Evolutionary conservation across 164 flowering plant genomes (phyloP), one percentile per base, ranked within the genome.

Genomic region (Cinnamomum micranthum): DNA sequence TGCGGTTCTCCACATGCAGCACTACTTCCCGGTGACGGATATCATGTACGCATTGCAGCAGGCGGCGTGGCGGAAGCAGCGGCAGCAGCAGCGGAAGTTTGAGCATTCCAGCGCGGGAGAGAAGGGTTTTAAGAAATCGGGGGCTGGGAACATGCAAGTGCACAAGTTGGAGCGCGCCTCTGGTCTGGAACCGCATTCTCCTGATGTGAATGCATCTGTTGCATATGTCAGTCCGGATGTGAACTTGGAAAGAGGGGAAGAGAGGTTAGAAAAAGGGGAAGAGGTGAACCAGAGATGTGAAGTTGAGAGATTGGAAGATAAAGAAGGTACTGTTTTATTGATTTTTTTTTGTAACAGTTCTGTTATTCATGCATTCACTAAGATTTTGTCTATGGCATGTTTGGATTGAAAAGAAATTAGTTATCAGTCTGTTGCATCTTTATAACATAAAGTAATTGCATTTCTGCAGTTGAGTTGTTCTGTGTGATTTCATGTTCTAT

Each of bases 1-100:
- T 73, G 84, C 92, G 12, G 90, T 91, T 60, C 86, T 93, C 25
- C 91, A 88, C 84, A 85, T 93, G 97, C 98, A 93, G 83, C 97
- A 91, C 78, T 93, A 88, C 71, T 93, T 87, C 75, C 85, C 98
- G 2, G 83, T 91, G 6, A 85, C 86, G 1, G 97, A 93, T 51
- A 88, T 93, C 6, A 41, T 79, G 50, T 77, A 77, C 35, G 84
- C 95, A 0, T 65, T 93, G 81, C 92, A 93, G 62, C 93, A 90
- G 77, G 92, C 80, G 6, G 79, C 84, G 6, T 81, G 84, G 90
- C 85, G 86, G 81, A 78, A 14, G n/a, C 60, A 55, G n/a, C 60
- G 60, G 60, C 60, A 55, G n/a, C 60, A 55, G 47, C 89, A 86
- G 64, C 79, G 82, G 79, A 74, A 70, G 72, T 72, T 65, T 50